Base-by-base conservation (phyloP, 169 alveolate species). In the Fabrea salina region DNA sequence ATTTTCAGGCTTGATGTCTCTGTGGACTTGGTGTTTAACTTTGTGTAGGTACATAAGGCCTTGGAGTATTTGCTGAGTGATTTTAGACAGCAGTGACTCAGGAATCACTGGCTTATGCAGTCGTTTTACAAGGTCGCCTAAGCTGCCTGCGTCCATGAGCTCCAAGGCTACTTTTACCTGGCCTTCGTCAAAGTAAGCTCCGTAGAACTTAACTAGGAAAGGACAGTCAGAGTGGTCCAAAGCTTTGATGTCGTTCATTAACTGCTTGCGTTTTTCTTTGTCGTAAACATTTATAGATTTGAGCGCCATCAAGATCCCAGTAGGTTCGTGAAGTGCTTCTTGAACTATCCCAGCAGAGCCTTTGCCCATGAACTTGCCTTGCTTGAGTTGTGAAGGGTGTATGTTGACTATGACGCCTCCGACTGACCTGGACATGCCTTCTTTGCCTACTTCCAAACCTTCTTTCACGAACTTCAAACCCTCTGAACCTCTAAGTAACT, bases 1-100 rank as follows among this genome's bases (percentile, higher is more conserved):
- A 85, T 95, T 95, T 66, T 89, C 96, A 7, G 96, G 97, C 72
- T 95, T 95, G n/a, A 95, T 92, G 85, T 95, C 98, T 77, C 96
- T 80, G 80, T 95, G 98, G 1, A 95, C 89, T 79, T 91, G 83
- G 70, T 92, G 93, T 35, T 80, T 86, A 27, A 68, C 85, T 80
- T 86, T 80, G 80, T 91, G 95, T 25, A 93, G 85, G 80, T 84
- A 93, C 53, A 68, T 49, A 33, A 93, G 59, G 2, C 96, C 97
- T 49, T 82, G 72, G 35, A 93, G 76, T 19, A 91, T 87, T 27
- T 71, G 70, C 40, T 66, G 57, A 27, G 79, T 66, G 13, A 88
- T 75, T 27, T 81, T 82, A 4, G 93, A 79, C 39, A 88, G 56
- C 27, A 89, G 74, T 16, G 76, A 61, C 57, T 93, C 97, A 30